phyloP scores from a whole-genome alignment of 2,329 filamentous ascomycete species.

The Metarhizium album region DNA sequence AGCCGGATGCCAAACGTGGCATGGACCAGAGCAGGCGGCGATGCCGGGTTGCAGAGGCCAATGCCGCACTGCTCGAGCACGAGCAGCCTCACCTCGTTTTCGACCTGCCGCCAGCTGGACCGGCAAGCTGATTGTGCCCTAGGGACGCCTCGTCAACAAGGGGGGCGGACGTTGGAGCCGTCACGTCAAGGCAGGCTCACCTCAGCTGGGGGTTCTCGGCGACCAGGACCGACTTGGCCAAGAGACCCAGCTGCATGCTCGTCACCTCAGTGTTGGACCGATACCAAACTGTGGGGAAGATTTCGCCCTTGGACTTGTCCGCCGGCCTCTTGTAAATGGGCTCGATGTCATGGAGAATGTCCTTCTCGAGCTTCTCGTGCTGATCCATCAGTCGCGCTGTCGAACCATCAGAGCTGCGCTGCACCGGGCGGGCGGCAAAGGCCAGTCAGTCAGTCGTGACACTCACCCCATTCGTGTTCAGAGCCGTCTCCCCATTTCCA shows the following conservation, averaged over 20 bases:
- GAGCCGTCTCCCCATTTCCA: slow-evolving; percentile 29
- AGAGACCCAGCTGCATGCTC: slow-evolving; percentile 28
- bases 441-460: background rate
- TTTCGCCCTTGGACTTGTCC: slow-evolving; percentile 26
- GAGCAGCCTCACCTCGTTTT: slow-evolving; percentile 26
- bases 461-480: slow-evolving; percentile 27
- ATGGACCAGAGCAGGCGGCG: slow-evolving; percentile 27
- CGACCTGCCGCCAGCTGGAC: slow-evolving; percentile 23
- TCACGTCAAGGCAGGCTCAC: slow-evolving; percentile 12
- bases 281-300: slow-evolving; percentile 30
- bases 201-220: slow-evolving; percentile 27
- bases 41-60: slow-evolving; percentile 26
- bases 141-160: background rate
- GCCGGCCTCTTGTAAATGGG: slow-evolving; percentile 24
- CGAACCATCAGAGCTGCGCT: background rate
- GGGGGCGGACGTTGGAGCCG: background rate
- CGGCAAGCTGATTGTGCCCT: slow-evolving; percentile 13
- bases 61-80: slow-evolving; percentile 30
- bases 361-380: slow-evolving; percentile 23
- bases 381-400: slow-evolving; percentile 25
- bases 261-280: slow-evolving; percentile 28
- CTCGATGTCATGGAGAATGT: slow-evolving; percentile 20
- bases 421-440: background rate
- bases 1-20: slow-evolving; percentile 29
- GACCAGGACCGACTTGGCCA: slow-evolving; percentile 28